Evolutionary conservation across 257 asterid species (phyloP), one percentile per base, ranked within the genome.

Genomic region (Ocimum tenuiflorum): DNA sequence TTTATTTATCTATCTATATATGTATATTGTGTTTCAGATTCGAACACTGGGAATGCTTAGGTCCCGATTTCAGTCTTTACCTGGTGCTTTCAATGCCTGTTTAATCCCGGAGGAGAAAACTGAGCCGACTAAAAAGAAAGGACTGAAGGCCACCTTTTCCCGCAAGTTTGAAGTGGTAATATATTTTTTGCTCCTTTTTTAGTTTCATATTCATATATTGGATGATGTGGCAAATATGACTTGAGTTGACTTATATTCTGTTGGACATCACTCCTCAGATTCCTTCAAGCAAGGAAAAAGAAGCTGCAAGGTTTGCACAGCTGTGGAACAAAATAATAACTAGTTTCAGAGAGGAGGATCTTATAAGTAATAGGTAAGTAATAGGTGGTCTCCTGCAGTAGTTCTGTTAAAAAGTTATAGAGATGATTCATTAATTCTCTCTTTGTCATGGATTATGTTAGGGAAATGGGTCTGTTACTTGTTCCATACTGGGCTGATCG

Each of bases 401-500:
- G 35, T 69, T 19, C 42, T 75, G 14, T 17, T 2, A 27, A 27
- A 27, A 27, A 27, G 53, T 60, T n/a, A 12, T 22, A 47, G 27
- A 38, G 65, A 62, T 60, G 33, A 23, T 35, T 67, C 1, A 9
- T 38, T 49, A 60, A 70, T 41, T 67, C 56, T 33, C 4, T 63
- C 51, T 69, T 68, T 71, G 17, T 43, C 49, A 57, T 68, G 38
- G 57, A 50, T 72, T 71, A 61, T 71, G 60, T 27, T 75, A 94
- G 99, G 92, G 97, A 94, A 82, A 94, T 90, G 99, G 92, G 90
- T 78, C 84, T 94, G 74, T 81, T 94, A 85, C 95, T 94, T 74
- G 99, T 94, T 75, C 99, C 99, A 22, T 94, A 94, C 80, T 94
- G 99, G 99, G 99, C 97, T 72, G 96, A 94, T 74, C 97, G 96